phyloP scores from a whole-genome alignment of 1,139 yeast species.

The Debaryomyces robertsiae region DNA sequence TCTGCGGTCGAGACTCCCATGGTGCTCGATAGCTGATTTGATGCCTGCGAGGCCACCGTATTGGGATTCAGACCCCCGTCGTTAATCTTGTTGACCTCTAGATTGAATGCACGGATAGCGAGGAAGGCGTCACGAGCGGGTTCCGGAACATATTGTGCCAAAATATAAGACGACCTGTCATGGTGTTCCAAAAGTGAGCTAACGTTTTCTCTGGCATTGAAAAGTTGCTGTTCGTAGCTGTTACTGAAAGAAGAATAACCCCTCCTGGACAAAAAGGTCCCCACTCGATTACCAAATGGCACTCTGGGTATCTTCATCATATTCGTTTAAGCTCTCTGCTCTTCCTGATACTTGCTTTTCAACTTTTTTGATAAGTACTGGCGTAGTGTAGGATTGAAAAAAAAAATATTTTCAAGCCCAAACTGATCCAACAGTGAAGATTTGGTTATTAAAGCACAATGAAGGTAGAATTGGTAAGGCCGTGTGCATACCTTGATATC shows the following conservation, averaged over 20 bases:
- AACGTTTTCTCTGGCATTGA: constrained; percentile 48
- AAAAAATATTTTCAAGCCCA: constrained; percentile 4
- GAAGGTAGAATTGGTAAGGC: constrained; percentile 37
- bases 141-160: constrained; percentile 71
- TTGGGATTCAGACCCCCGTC: constrained; percentile 44
- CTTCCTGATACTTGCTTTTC: too few species aligned
- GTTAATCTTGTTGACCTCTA: constrained; percentile 65
- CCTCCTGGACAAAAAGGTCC: not conserved
- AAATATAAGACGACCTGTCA: constrained; percentile 67
- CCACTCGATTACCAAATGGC: not conserved
- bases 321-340: not conserved
- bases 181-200: constrained; percentile 40
- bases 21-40: constrained; percentile 30
- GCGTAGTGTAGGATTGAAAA: not conserved
- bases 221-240: constrained; percentile 25
- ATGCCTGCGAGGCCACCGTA: constrained; percentile 35
- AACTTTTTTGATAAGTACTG: not conserved
- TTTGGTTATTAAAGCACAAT: constrained; percentile 21
- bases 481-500: constrained; percentile 60
- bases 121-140: constrained; percentile 65
- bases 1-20: constrained; percentile 52
- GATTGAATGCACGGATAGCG: constrained; percentile 70
- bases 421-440: not conserved
- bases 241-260: constrained; percentile 10
- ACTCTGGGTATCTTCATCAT: not conserved